These are phyloP conservation scores for Pezizomycotina sp. DNA, from an alignment of 2,329 filamentous ascomycete species.

Conservation along the genomic window DNA sequence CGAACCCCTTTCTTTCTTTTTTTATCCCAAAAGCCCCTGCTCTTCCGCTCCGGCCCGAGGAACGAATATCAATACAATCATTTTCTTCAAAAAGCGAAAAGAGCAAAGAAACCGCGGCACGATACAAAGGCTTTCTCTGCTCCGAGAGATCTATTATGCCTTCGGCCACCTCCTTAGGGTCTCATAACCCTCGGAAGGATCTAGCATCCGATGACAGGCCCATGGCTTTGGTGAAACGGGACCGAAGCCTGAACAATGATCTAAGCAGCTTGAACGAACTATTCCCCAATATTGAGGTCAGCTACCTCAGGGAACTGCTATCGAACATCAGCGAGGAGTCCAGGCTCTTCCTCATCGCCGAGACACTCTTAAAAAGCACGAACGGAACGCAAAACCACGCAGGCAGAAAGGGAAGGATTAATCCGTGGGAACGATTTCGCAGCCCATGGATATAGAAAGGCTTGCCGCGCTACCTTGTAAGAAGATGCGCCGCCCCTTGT, in stretches of 20 bases:
- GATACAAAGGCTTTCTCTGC: too few species aligned
- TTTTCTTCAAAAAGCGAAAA: too few species aligned
- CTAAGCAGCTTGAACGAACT: conserved; percentile 52
- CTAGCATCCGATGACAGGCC: too few species aligned
- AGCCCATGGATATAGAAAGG: conserved; percentile 49
- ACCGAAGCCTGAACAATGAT: conserved; percentile 52
- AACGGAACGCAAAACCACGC: conserved; percentile 29
- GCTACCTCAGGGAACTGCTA: conserved; percentile 71
- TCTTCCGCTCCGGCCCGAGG: too few species aligned
- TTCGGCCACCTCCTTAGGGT: too few species aligned
- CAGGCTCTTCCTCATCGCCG: conserved; percentile 53
- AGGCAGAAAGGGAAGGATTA: conserved; percentile 27
- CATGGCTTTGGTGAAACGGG: too few species aligned
- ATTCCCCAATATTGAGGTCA: conserved; percentile 65
- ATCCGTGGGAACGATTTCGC: conserved; percentile 49
- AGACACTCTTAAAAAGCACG: conserved; percentile 42
- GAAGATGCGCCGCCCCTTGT: conserved; percentile 3
- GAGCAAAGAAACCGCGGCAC: too few species aligned
- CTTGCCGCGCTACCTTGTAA: conserved; percentile 48
- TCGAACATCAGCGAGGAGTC: conserved; percentile 59
- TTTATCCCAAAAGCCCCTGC: too few species aligned
- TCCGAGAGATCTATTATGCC: too few species aligned
- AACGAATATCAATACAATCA: too few species aligned
- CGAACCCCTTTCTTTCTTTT: too few species aligned
- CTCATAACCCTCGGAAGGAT: too few species aligned